Percentiles rank a stretch among this genome's conserved stretches.
Conservation (phyloP, 2,329 filamentous ascomycete genomes). For the Gaeumannomyces sp. region DNA sequence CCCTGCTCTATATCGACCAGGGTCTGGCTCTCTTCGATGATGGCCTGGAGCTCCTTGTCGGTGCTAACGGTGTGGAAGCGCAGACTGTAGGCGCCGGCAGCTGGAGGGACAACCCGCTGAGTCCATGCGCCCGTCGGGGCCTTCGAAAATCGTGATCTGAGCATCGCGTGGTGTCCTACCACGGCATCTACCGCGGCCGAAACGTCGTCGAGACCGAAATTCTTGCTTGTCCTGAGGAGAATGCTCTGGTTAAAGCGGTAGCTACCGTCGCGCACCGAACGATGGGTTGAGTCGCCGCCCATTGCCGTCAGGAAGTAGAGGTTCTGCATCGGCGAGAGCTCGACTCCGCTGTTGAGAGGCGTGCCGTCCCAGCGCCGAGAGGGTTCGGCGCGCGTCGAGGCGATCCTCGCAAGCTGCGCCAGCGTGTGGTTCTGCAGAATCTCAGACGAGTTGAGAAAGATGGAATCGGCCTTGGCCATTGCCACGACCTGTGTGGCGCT, state of each 20-base stretch:
- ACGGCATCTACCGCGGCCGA: slow-evolving; percentile 42
- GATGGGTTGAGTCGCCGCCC: slow-evolving; percentile 27
- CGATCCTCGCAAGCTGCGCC: slow-evolving; percentile 31
- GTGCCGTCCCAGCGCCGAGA: slow-evolving; percentile 27
- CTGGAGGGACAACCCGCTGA: slow-evolving; percentile 36
- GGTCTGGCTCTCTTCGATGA: slow-evolving; percentile 35
- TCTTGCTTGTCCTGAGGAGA: slow-evolving; percentile 37
- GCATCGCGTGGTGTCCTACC: slow-evolving; percentile 45
- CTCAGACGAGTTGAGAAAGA: slow-evolving; percentile 30
- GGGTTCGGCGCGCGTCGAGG: slow-evolving; percentile 25
- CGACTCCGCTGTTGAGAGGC: slow-evolving; percentile 30
- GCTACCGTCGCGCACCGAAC: slow-evolving; percentile 26
- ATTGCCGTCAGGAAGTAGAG: slow-evolving; percentile 44
- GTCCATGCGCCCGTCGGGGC: slow-evolving; percentile 35
- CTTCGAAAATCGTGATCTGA: slow-evolving; percentile 37
- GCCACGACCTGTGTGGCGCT: slow-evolving; percentile 33
- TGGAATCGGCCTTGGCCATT: slow-evolving; percentile 31
- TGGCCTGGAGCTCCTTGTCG: slow-evolving; percentile 33
- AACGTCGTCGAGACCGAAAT: slow-evolving; percentile 35
- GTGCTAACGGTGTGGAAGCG: slow-evolving; percentile 33
- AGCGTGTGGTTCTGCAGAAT: slow-evolving; percentile 31
- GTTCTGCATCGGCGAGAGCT: slow-evolving; percentile 47
- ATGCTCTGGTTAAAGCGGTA: slow-evolving; percentile 47
- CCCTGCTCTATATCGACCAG: slow-evolving; percentile 43
- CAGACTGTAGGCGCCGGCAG: slow-evolving; percentile 37